phyloP scores from a whole-genome alignment of 2,329 filamentous ascomycete genomes.

The Ophiostoma populinum region DNA sequence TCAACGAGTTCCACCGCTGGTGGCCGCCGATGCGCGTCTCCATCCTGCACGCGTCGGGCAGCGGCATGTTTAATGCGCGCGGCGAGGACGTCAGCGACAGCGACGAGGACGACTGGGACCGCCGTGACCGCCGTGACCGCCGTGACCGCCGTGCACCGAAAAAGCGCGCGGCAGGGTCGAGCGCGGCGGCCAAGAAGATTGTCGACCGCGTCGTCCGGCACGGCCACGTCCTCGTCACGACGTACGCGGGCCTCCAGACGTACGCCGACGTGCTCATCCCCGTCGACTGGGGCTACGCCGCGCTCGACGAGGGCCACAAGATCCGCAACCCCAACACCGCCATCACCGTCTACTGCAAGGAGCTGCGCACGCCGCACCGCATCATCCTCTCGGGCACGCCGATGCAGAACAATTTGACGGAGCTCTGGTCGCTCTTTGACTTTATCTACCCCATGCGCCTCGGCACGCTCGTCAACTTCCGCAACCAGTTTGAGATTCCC shows the following conservation, averaged over 20 bases:
- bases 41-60: conserved; percentile 87
- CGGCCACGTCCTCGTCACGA: conserved; percentile 88
- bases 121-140: too few species aligned
- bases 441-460: conserved; percentile 95
- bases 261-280: conserved; percentile 71
- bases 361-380: conserved; percentile 74
- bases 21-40: conserved; percentile 97
- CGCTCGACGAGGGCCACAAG: conserved; percentile 94
- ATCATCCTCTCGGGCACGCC: conserved; percentile 92
- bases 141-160: too few species aligned
- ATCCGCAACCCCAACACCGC: conserved; percentile 93
- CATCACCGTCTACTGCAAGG: conserved; percentile 90
- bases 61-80: conserved; percentile 77
- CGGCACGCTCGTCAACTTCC: conserved; percentile 79
- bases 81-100: conserved; percentile 34
- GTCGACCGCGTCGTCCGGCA: conserved; percentile 66
- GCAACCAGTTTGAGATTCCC: conserved; percentile 81
- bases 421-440: conserved; percentile 94
- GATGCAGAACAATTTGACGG: conserved; percentile 90
- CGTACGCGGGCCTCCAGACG: conserved; percentile 87
- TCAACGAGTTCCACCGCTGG: conserved; percentile 96
- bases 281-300: conserved; percentile 80
- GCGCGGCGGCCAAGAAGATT: conserved; percentile 59
- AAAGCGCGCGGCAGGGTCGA: conserved; percentile 26
- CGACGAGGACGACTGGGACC: conserved; percentile 7